Percentiles rank a stretch among this genome's conserved stretches.
These are phyloP conservation scores for Hygrophorus pudorinus DNA, from an alignment of 768 basidiomycete species.

Conservation along the genomic window DNA sequence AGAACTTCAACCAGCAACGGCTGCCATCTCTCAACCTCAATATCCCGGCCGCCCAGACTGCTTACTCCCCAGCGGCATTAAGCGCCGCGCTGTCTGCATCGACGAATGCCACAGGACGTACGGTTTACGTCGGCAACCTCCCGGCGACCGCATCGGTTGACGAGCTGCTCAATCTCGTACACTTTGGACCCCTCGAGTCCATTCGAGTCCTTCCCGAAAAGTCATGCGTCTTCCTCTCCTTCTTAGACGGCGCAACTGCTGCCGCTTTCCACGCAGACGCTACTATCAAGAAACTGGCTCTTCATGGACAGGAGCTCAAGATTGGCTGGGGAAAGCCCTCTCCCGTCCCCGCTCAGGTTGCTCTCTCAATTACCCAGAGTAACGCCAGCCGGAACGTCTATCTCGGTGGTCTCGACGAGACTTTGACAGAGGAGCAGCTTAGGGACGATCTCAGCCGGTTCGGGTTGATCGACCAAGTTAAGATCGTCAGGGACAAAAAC, in stretches of 20 bases:
- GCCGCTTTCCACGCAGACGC: conserved; percentile 98
- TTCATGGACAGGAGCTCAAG: conserved; percentile 95
- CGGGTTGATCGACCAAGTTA: conserved; percentile 97
- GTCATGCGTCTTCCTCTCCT: conserved; percentile 95
- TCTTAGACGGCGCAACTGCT: conserved; percentile 87
- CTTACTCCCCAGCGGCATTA: conserved; percentile 72
- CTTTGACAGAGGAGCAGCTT: conserved; percentile 83
- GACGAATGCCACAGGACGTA: conserved; percentile 66
- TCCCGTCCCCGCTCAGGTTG: conserved; percentile 77
- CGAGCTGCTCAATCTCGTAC: conserved; percentile 94
- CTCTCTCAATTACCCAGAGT: conserved; percentile 80
- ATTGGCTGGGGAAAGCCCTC: conserved; percentile 98
- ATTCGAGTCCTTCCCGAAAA: conserved; percentile 95
- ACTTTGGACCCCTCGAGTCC: conserved; percentile 93
- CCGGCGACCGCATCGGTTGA: conserved; percentile 79
- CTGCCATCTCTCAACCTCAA: conserved; percentile 55
- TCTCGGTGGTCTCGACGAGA: conserved; percentile 86
- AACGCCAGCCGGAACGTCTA: conserved; percentile 96
- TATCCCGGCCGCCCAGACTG: conserved; percentile 62
- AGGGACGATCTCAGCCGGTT: conserved; percentile 88
- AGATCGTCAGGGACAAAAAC: conserved; percentile 98
- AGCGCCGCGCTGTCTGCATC: conserved; percentile 63
- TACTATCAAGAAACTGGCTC: conserved; percentile 82
- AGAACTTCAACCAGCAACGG: conserved; percentile 47
- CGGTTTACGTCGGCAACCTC: conserved; percentile 95